A percentile compares a stretch with the other conserved stretches of the same genome.
Evolutionary conservation across 2,329 filamentous ascomycete genomes (phyloP).

Genomic region (Leptographium procerum): DNA sequence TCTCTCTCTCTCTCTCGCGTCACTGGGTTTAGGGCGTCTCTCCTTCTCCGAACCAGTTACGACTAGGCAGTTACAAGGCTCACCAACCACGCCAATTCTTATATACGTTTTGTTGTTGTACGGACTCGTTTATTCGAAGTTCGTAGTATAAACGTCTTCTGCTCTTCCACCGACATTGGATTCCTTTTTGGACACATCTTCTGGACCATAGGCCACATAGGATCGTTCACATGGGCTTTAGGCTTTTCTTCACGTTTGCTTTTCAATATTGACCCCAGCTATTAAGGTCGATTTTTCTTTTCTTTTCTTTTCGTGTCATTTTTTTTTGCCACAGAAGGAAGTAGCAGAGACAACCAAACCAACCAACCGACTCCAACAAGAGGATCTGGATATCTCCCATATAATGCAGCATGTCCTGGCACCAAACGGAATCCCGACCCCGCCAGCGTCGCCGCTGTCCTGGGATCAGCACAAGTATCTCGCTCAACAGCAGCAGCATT

Average conservation of each 20-base stretch:
- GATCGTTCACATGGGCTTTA: neutral
- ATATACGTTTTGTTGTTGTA: neutral
- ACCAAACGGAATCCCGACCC: slow-evolving; percentile 43
- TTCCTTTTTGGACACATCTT: slow-evolving; percentile 7
- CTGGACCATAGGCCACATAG: slow-evolving; percentile 5
- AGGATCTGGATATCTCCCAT: slow-evolving; percentile 20
- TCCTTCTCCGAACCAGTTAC: neutral
- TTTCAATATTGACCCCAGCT: neutral
- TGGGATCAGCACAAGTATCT: slow-evolving; percentile 35
- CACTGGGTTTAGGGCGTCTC: neutral
- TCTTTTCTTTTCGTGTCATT: neutral
- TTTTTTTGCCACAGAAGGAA: slow-evolving; percentile 1
- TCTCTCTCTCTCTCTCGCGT: slow-evolving; percentile 3
- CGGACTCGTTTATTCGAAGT: slow-evolving; percentile 12
- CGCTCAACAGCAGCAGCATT: slow-evolving; percentile 28
- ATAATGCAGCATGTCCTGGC: slow-evolving; percentile 50
- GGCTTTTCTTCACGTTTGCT: neutral
- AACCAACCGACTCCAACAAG: neutral
- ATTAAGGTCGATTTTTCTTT: neutral
- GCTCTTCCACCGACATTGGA: neutral
- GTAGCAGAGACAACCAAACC: neutral
- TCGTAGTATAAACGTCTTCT: slow-evolving; percentile 1
- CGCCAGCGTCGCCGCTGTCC: slow-evolving; percentile 44
- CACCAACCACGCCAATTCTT: neutral
- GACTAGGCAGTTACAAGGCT: neutral